These are phyloP conservation scores for Coniochaeta sp. DNA, from an alignment of 2,329 filamentous ascomycete species.

Conservation along the genomic window DNA sequence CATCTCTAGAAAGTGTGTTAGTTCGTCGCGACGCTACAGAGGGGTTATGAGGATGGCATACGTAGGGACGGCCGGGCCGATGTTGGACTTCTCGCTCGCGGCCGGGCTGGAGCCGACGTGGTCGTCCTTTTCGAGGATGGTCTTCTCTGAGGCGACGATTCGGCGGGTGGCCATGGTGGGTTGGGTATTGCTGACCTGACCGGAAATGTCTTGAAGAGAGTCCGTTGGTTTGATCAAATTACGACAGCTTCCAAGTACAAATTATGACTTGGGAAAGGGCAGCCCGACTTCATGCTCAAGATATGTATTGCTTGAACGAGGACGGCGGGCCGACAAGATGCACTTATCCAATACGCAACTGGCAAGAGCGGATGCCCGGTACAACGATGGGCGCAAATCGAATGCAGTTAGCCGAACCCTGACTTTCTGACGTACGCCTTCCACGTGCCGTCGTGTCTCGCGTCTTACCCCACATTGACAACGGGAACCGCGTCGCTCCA, in stretches of 20 bases:
- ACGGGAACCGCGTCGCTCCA: not conserved
- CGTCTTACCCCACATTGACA: not conserved
- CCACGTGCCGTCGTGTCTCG: not conserved
- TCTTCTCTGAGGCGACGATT: slow-evolving; percentile 59
- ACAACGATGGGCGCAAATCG: not conserved
- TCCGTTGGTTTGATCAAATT: no score
- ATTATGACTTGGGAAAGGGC: no score
- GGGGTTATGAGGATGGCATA: slow-evolving; percentile 42
- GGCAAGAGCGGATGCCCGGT: not conserved
- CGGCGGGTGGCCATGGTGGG: slow-evolving; percentile 62
- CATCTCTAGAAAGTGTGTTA: slow-evolving; percentile 49
- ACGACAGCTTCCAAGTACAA: no score
- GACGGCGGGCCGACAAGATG: not conserved
- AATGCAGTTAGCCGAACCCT: not conserved
- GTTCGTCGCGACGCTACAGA: no score
- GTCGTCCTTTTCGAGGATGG: slow-evolving; percentile 55
- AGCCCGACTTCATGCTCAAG: no score
- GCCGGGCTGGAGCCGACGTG: slow-evolving; percentile 28
- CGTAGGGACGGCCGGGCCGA: slow-evolving; percentile 76
- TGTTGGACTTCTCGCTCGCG: slow-evolving; percentile 57
- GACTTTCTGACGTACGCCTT: no score
- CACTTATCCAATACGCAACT: not conserved
- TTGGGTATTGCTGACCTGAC: no score
- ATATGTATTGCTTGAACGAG: no score
- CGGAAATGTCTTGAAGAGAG: no score